Evolutionary conservation across 2,329 filamentous ascomycete genomes (phyloP).

Genomic region (Colletotrichum viniferum): DNA sequence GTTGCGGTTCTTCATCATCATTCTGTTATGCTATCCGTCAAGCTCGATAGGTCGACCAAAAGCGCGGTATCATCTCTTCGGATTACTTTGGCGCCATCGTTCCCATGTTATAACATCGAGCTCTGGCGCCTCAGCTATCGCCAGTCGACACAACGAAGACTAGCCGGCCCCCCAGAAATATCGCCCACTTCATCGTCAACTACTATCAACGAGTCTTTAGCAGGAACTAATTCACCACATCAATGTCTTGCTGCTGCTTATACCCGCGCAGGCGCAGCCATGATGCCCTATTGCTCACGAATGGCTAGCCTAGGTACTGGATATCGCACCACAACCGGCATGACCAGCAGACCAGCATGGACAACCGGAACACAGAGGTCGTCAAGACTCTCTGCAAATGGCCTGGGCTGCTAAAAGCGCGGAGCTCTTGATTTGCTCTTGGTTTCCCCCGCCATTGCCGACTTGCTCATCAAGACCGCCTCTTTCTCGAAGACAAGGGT

Average conservation of each 20-base stretch:
- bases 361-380: background rate
- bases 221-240: background rate
- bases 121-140: background rate
- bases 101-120: background rate
- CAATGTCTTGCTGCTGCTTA: background rate
- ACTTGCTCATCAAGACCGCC: background rate
- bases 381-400: background rate
- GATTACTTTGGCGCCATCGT: background rate
- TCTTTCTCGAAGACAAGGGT: background rate
- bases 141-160: background rate
- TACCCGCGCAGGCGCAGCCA: background rate
- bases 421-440: background rate
- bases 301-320: background rate
- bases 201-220: background rate
- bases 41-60: background rate
- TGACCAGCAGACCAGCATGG: background rate
- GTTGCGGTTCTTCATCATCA: background rate
- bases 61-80: fast-evolving
- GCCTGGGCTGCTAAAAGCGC: background rate
- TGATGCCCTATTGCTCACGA: background rate
- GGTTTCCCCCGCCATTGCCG: background rate
- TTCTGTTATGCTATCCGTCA: background rate
- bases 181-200: background rate
- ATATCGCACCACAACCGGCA: background rate
- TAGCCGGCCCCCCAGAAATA: background rate